Evolutionary conservation across 2,329 filamentous ascomycete species (phyloP).

Genomic region (Helicocarpus griseus): DNA sequence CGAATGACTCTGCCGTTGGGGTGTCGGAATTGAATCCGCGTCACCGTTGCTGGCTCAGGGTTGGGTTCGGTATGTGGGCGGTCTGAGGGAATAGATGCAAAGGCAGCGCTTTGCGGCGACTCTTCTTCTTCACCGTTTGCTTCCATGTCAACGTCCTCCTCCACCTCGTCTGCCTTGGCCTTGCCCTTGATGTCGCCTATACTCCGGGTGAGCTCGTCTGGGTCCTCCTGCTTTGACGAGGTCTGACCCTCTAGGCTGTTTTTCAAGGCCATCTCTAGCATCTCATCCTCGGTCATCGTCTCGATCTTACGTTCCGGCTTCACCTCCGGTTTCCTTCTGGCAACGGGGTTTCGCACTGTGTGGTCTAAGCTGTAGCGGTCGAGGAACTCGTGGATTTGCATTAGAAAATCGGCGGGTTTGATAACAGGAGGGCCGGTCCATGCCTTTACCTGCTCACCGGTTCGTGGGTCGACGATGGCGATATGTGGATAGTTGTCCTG

Average conservation of each 20-base stretch:
- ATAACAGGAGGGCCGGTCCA: slow-evolving; percentile 83
- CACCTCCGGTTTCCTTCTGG: slow-evolving; percentile 62
- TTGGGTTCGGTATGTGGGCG: slow-evolving; percentile 70
- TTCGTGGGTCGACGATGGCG: slow-evolving; percentile 87
- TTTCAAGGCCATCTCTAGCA: slow-evolving; percentile 86
- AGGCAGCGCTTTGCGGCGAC: slow-evolving; percentile 38
- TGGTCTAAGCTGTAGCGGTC: slow-evolving; percentile 86
- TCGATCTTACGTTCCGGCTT: slow-evolving; percentile 64
- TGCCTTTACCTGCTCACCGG: slow-evolving; percentile 92
- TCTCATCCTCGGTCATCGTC: slow-evolving; percentile 92
- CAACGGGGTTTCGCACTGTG: slow-evolving; percentile 87
- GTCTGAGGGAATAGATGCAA: slow-evolving; percentile 61
- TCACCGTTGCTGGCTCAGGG: slow-evolving; percentile 59
- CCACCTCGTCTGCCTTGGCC: slow-evolving; percentile 40
- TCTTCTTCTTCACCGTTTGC: slow-evolving; percentile 18
- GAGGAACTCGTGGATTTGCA: slow-evolving; percentile 90
- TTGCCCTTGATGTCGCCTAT: slow-evolving; percentile 36
- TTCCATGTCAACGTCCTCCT: slow-evolving; percentile 27
- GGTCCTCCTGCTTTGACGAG: slow-evolving; percentile 55
- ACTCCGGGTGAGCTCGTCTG: slow-evolving; percentile 75
- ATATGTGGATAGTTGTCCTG: slow-evolving; percentile 92
- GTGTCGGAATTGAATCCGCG: slow-evolving; percentile 86
- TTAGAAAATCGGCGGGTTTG: slow-evolving; percentile 68
- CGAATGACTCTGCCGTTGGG: slow-evolving; percentile 76
- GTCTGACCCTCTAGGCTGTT: slow-evolving; percentile 63